Evolutionary conservation across 768 basidiomycete genomes (phyloP), one percentile per base, ranked within the genome.

Genomic region (Pulveroboletus sp.): DNA sequence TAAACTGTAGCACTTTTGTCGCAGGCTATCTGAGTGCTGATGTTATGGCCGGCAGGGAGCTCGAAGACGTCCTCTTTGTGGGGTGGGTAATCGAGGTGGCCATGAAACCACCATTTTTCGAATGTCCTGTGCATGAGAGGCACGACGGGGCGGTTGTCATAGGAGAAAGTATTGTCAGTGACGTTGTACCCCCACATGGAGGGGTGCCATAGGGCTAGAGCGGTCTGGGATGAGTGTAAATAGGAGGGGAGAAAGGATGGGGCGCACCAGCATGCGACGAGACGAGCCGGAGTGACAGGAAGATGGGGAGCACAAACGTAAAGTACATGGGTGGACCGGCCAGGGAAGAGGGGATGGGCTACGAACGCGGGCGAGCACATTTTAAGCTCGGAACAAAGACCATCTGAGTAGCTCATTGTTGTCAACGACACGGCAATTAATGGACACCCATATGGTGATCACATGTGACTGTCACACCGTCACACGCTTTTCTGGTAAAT

Each of bases 131-230:
- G 60, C 43, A 50, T 37, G 26, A 76, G 69, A 3, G 76, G 75
- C 0, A 59, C 53, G 6, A 73, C 81, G 24, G 85, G 83, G 2
- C 84, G 78, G 62, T 86, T 85, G 58, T 85, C 84, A 63, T 83
- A 82, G 5, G 68, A 39, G 43, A 74, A 83, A 1, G 78, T 77
- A 33, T 73, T 41, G 7, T 56, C 50, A 1, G 82, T 83, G n/a
- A 83, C 82, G 47, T 85, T 84, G 72, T 81, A 86, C 1, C 84
- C 84, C 51, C 57, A 84, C 80, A 85, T 83, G 62, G 77, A 74
- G 4, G 80, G 74, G 50, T 79, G 74, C 66, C 67, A 83, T 14
- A 79, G 55, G n/a, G 77, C 80, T 79, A 49, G 8, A 43, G 4
- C 9, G 39, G 17, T 6, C 11, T 38, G 9, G 8, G 27, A 15